Evolutionary conservation across 2,329 filamentous ascomycete genomes (phyloP).

Genomic region (Colletotrichum brevisporum): DNA sequence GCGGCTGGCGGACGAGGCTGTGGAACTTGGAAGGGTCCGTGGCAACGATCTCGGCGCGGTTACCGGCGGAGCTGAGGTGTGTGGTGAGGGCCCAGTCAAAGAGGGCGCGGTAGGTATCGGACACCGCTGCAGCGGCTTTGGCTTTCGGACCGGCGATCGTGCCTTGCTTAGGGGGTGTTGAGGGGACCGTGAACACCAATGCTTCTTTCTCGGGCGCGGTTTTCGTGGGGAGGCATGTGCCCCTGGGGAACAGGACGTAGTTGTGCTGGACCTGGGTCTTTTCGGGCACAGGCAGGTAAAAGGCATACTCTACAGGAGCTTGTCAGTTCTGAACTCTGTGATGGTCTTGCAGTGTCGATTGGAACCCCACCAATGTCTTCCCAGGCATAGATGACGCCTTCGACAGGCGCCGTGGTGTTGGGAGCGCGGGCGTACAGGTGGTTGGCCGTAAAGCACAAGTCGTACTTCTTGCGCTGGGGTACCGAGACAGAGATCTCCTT

Average conservation of each 20-base stretch:
- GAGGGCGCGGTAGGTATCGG: slow-evolving; percentile 71
- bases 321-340: slow-evolving; percentile 3
- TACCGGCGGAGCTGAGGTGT: slow-evolving; percentile 65
- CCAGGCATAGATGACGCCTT: slow-evolving; percentile 72
- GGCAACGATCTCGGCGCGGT: slow-evolving; percentile 62
- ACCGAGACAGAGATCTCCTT: slow-evolving; percentile 78
- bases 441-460: slow-evolving; percentile 72
- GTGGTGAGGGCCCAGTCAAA: slow-evolving; percentile 73
- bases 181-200: slow-evolving; percentile 74
- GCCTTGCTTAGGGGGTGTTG: slow-evolving; percentile 72
- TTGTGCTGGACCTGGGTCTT: slow-evolving; percentile 77
- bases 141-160: slow-evolving; percentile 67
- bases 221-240: slow-evolving; percentile 66
- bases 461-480: slow-evolving; percentile 78
- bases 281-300: slow-evolving; percentile 75
- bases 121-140: slow-evolving; percentile 64
- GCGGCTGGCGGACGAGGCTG: slow-evolving; percentile 68
- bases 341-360: rapidly evolving
- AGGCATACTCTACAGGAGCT: slow-evolving; percentile 66
- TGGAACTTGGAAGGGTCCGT: slow-evolving; percentile 71
- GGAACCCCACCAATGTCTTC: slow-evolving; percentile 68
- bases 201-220: slow-evolving; percentile 65
- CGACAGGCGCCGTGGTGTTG: slow-evolving; percentile 65
- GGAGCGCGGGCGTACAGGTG: slow-evolving; percentile 71
- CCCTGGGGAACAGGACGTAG: slow-evolving; percentile 73